phyloP scores from a whole-genome alignment of 306 rosid species.

The Delonix regia region DNA sequence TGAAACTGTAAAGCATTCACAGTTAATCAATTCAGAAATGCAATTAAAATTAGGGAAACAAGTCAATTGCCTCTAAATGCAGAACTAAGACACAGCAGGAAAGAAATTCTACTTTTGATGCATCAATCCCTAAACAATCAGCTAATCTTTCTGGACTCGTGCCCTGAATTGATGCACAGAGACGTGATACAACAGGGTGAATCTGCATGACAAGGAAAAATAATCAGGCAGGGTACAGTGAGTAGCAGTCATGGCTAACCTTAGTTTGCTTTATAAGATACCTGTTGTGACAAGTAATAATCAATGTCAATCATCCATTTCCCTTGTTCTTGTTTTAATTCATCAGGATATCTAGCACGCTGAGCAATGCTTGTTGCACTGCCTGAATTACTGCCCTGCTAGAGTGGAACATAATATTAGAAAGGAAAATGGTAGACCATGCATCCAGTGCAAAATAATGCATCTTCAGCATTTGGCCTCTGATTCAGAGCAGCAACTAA shows the following conservation, averaged over 20 bases:
- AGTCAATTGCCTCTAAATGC: conserved; percentile 22
- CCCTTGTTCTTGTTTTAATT: conserved; percentile 85
- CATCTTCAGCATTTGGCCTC: conserved; percentile 11
- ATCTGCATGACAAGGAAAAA: conserved; percentile 55
- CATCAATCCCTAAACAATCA: conserved; percentile 90
- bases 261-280: conserved; percentile 26
- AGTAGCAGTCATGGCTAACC: conserved; percentile 7
- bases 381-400: conserved; percentile 73
- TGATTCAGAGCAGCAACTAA: conserved; percentile 30
- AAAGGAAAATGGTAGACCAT: conserved; percentile 6
- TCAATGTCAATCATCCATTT: conserved; percentile 94
- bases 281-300: conserved; percentile 97
- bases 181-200: conserved; percentile 96
- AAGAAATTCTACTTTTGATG: conserved; percentile 69
- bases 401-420: conserved; percentile 31
- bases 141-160: conserved; percentile 96
- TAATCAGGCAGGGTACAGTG: conserved; percentile 32
- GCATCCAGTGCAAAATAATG: conserved; percentile 19
- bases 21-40: conserved; percentile 29
- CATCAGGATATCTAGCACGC: conserved; percentile 99
- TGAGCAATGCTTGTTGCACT: conserved; percentile 73
- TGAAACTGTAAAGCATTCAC: conserved; percentile 61
- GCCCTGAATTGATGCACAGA: conserved; percentile 94
- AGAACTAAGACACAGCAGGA: conserved; percentile 23
- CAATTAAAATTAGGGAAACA: conserved; percentile 16